Base-by-base conservation (phyloP, 2,329 filamentous ascomycete genomes). In the Allantophomopsis cytisporea region DNA sequence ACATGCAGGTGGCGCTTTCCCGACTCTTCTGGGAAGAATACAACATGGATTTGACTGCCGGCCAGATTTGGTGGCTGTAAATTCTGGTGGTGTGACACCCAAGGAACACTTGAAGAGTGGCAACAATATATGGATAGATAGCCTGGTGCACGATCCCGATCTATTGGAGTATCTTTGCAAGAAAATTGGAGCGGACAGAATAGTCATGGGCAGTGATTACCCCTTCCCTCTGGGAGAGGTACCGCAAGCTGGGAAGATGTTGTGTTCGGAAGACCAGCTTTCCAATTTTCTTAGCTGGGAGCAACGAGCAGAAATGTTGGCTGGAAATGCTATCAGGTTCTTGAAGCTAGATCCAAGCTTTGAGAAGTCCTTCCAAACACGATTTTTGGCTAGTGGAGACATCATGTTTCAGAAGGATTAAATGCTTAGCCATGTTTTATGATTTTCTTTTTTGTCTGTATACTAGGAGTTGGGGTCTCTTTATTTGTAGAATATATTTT, bases 141-240 rank as follows among this genome's bases (percentile, higher is more conserved):
- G 54, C 13, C 38, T 60, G 34, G 50, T 58, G 20, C 55, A 60
- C 38, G 56, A 58, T 36, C 50, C 56, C 7, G 57, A 60, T 43
- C 40, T 59, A 38, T 41, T 60, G 18, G 55, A 56, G 33, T 60
- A 49, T 20, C 43, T 58, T 12, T 46, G 56, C 18, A 52, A 49
- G 39, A 60, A 60, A 43, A 50, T 60, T 12, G 54, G 54, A 2
- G 39, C 53, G 1, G 45, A 49, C 2, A 49, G 55, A 3, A 49
- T 60, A 12, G 47, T 59, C 3, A 43, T 60, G 47, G 57, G 57
- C 1, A 58, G 55, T 38, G 57, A 60, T 40, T 60, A 60, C 32
- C 57, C 56, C 1, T 60, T 60, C 41, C 57, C 57, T 5, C 41
- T 60, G 2, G 57, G 57, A 4, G 54, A 60, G 40, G 55, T 60